Base-by-base conservation (phyloP, 1,284 basidiomycete species). In the Jaminaea rosea region DNA sequence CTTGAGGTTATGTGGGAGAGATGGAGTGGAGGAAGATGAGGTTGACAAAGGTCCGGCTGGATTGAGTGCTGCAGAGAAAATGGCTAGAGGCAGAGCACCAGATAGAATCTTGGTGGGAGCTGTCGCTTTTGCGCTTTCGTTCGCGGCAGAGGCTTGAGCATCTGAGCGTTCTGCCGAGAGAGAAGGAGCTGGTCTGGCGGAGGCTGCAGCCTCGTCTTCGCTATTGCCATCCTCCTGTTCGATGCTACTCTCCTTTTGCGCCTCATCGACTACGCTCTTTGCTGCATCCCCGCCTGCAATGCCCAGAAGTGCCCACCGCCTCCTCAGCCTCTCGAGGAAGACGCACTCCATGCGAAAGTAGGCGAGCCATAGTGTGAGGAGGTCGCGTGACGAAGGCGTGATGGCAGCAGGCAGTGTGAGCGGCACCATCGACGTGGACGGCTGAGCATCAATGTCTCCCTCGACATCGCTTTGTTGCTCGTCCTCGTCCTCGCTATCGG, bases 331-430 rank as follows among this genome's bases (percentile, higher is more conserved):
- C 76, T 93, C 89, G n/a, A 90, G 80, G 74, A 89, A 94, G 3
- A 85, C 84, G 9, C 93, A 76, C 74, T 96, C 91, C 82, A 94
- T 88, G 67, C 85, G 84, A 58, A 90, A 83, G 73, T 92, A 71
- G 37, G 67, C 63, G 8, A 63, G 44, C 65, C 65, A 68, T 4
- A 71, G 59, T 11, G 61, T 58, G 26, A 71, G 53, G 39, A 67
- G 46, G 44, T 61, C 60, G 3, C 56, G 39, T 4, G 39, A 17
- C 3, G 39, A 17, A 15, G 29, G 29, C 9, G 15, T 8, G 29
- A 15, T 8, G 8, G 29, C 29, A 8, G 29, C 15, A 15, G 9
- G 29, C 8, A 31, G 29, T 15, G 39, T 42, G 19, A 23, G 39
- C 19, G 4, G 29, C 11, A n/a, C 10, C 2, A 28, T 32, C 31